Conservation (phyloP, 805 yeast genomes). For the Lipomyces kockii region DNA sequence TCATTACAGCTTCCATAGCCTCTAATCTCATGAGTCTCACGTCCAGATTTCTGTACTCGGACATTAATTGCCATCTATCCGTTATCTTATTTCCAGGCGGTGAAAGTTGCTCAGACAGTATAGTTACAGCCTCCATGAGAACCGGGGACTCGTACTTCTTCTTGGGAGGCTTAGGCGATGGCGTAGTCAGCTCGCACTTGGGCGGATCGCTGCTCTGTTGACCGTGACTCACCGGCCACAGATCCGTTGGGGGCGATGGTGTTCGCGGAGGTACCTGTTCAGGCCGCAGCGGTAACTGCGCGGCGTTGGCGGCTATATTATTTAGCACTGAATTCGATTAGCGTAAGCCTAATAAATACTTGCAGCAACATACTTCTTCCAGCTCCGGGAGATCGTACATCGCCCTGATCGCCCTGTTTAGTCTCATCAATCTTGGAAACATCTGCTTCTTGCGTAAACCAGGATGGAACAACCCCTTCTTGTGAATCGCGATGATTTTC, state of each 20-base stretch:
- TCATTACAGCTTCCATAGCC: constrained; percentile 15
- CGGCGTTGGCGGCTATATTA: neutral
- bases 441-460: neutral
- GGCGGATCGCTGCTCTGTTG: neutral
- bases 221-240: neutral
- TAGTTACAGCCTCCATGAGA: constrained; percentile 1
- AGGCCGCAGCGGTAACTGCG: neutral
- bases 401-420: neutral
- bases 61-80: constrained; percentile 9
- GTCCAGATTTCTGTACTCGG: constrained; percentile 21
- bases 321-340: neutral
- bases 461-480: neutral
- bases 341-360: neutral
- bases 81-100: constrained; percentile 15
- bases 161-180: neutral
- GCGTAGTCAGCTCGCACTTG: neutral
- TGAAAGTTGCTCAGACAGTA: constrained; percentile 17
- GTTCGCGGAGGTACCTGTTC: neutral
- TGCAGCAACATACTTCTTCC: neutral
- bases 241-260: neutral
- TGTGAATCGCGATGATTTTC: neutral
- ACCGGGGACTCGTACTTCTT: constrained; percentile 2
- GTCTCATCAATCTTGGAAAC: neutral
- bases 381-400: neutral
- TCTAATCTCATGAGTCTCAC: constrained; percentile 17